Evolutionary conservation across 2,329 filamentous ascomycete genomes (phyloP).

Genomic region (Calonectria naviculata): DNA sequence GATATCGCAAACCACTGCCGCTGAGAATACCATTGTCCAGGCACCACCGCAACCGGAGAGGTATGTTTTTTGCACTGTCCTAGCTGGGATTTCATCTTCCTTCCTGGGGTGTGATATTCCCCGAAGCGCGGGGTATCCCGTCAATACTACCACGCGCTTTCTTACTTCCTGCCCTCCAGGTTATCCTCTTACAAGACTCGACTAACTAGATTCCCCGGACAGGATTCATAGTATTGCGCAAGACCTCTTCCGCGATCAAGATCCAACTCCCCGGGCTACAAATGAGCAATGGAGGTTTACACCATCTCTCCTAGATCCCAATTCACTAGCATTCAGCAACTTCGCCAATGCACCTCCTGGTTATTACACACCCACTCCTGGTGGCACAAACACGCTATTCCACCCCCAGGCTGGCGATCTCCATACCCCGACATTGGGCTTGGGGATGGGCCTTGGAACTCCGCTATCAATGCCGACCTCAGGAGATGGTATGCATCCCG

Average conservation of each 20-base stretch:
- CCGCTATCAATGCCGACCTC: conserved; percentile 83
- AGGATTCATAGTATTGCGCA: conserved; percentile 39
- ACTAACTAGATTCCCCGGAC: conserved; percentile 23
- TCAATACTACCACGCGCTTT: not conserved
- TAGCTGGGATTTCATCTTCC: not conserved
- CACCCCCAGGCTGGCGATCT: conserved; percentile 88
- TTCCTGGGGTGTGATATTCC: not conserved
- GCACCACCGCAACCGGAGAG: conserved; percentile 39
- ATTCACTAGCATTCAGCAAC: conserved; percentile 81
- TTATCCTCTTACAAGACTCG: not conserved
- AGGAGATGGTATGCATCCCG: conserved; percentile 71
- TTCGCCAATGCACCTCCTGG: conserved; percentile 84
- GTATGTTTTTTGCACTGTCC: conserved; percentile 33
- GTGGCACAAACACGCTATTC: conserved; percentile 82
- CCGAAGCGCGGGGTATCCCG: not conserved
- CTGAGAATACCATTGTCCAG: conserved; percentile 35
- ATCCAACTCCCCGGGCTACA: conserved; percentile 83
- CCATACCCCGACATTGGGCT: conserved; percentile 81
- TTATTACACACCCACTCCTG: conserved; percentile 90
- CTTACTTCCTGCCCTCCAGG: not conserved
- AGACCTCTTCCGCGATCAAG: conserved; percentile 71
- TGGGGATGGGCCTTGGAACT: conserved; percentile 82
- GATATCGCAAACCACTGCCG: conserved; percentile 49
- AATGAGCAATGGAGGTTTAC: conserved; percentile 90
- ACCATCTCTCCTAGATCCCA: conserved; percentile 87